Base-by-base conservation (phyloP, 192 early-diverging fungal species). In the Linderina pennispora region DNA sequence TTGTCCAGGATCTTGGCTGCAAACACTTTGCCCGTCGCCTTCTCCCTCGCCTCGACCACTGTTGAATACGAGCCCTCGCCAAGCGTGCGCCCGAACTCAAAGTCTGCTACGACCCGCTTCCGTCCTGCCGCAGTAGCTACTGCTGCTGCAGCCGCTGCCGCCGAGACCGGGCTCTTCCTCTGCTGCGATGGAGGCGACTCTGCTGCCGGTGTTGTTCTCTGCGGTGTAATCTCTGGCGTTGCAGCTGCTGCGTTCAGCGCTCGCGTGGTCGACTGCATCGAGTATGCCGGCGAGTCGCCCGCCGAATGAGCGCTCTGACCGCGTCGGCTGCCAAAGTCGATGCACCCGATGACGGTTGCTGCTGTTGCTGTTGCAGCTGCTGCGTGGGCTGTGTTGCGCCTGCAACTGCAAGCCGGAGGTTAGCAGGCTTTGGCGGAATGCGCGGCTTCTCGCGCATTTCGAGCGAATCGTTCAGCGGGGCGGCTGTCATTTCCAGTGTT, bases 41-140 rank as follows among this genome's bases (percentile, higher is more conserved):
- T 69, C 53, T 98, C 96, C 11, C 62, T 76, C 3, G 87, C 94
- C 43, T 77, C 65, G 0, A 96, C 67, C 14, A 98, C 87, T 57
- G 96, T 91, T 9, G 96, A 97, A 65, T 94, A 98, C 17, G 86
- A 87, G 36, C 96, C 96, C 75, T 96, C 93, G 43, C 96, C 96
- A 16, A 98, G 65, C 1, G 82, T 77, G 39, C 76, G 61, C 8
- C 86, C 89, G 56, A 94, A 91, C 16, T 79, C 76, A 71, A 95
- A 98, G 52, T 98, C 95, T 8, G 56, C 71, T 1, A 88, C 84
- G 3, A 58, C 76, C 6, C 92, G 83, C 45, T 87, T 88, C 37
- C 81, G 81, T 5, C 53, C n/a, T n/a, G n/a, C 34, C 15, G 49
- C 22, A n/a, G n/a, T n/a, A n/a, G n/a, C n/a, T n/a, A n/a, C n/a